Conservation (phyloP, 78 protist genomes). For the Pelomyxa schiedti region DNA sequence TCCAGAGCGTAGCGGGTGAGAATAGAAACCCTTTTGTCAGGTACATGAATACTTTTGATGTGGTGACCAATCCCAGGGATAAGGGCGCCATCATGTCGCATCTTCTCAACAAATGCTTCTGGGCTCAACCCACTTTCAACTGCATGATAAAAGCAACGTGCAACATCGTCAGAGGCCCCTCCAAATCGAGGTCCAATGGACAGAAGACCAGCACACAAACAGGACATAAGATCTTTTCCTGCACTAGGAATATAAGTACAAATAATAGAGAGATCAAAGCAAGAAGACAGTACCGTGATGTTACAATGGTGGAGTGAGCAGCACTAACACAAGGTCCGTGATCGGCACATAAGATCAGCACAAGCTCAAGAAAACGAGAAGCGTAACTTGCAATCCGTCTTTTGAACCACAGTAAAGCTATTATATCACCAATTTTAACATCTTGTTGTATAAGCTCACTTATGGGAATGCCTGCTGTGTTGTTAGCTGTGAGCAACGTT, state of each 20-base stretch:
- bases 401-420: conserved; percentile 83
- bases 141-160: conserved; percentile 56
- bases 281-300: conserved; percentile 54
- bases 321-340: conserved; percentile 93
- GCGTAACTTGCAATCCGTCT: conserved; percentile 73
- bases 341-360: conserved; percentile 78
- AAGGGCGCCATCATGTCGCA: conserved; percentile 59
- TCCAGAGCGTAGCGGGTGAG: conserved; percentile 49
- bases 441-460: conserved; percentile 47
- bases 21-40: conserved; percentile 79
- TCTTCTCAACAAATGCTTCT: conserved; percentile 64
- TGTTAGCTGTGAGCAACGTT: too few relatives aligned
- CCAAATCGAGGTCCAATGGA: conserved; percentile 95
- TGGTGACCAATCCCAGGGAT: conserved; percentile 91
- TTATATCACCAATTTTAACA: conserved; percentile 67
- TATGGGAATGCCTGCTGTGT: conserved; percentile 79
- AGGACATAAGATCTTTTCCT: conserved; percentile 85
- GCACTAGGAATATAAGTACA: conserved; percentile 68
- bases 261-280: neutral
- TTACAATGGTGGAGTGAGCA: conserved; percentile 91
- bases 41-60: conserved; percentile 72
- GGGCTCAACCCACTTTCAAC: conserved; percentile 57
- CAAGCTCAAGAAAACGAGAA: conserved; percentile 77
- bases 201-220: conserved; percentile 76
- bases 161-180: conserved; percentile 86